These are phyloP conservation scores for Caloboletus inedulis DNA, from an alignment of 1,284 basidiomycete genomes.

Conservation along the genomic window DNA sequence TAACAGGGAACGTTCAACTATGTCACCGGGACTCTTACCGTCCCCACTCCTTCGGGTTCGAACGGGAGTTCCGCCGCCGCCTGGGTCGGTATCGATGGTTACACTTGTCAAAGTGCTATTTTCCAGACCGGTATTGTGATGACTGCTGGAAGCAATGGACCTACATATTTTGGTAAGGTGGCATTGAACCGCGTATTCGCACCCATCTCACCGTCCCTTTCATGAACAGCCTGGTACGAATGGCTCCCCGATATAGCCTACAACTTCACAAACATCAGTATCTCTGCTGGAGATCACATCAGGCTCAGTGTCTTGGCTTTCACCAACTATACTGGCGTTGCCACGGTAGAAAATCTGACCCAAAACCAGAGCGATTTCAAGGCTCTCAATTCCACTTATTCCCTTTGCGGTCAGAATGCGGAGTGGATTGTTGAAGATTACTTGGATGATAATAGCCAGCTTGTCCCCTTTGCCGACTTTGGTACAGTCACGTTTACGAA, in stretches of 20 bases:
- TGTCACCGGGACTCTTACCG: slow-evolving; percentile 7
- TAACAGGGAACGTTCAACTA: slow-evolving; percentile 9
- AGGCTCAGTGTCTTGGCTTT: slow-evolving; percentile 2
- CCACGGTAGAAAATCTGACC: slow-evolving; percentile 11
- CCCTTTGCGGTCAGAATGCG: slow-evolving; percentile 12
- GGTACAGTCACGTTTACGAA: slow-evolving; percentile 8
- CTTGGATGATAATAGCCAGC: fast-evolving
- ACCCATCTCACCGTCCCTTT: not conserved
- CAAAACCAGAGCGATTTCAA: not conserved
- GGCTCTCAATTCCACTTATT: not conserved
- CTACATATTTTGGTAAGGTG: slow-evolving; percentile 9
- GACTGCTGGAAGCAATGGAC: too few relatives aligned
- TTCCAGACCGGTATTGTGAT: slow-evolving; percentile 8
- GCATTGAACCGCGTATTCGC: not conserved
- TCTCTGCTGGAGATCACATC: slow-evolving; percentile 19
- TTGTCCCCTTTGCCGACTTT: slow-evolving; percentile 12
- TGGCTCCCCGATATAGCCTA: not conserved
- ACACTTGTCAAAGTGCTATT: slow-evolving; percentile 1
- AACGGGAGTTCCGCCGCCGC: not conserved
- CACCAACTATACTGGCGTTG: not conserved
- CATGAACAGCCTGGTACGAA: slow-evolving; percentile 13
- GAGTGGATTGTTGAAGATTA: slow-evolving; percentile 21
- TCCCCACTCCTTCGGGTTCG: slow-evolving; percentile 8
- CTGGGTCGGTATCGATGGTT: slow-evolving; percentile 19
- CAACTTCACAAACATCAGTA: not conserved